These are phyloP conservation scores for Peniophora sp. DNA, from an alignment of 1,284 basidiomycete species.

Conservation along the genomic window DNA sequence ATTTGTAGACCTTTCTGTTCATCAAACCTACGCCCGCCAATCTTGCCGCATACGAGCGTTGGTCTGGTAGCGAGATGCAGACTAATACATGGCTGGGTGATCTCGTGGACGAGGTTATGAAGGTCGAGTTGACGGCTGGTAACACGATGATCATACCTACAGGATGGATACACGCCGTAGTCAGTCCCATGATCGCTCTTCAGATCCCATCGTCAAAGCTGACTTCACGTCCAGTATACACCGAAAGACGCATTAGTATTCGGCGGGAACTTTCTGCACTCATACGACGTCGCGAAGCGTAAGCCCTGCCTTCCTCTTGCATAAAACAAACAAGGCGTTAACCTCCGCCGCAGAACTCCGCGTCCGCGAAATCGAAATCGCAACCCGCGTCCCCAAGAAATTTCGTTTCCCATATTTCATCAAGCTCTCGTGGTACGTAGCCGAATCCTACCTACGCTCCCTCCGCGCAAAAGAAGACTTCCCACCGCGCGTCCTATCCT, in stretches of 20 bases:
- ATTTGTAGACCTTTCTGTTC: slow-evolving; percentile 87
- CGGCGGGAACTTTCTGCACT: slow-evolving; percentile 95
- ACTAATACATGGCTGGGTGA: slow-evolving; percentile 88
- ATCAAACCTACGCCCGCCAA: slow-evolving; percentile 87
- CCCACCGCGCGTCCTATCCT: slow-evolving; percentile 58
- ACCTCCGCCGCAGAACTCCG: slow-evolving; percentile 56
- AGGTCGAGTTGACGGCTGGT: slow-evolving; percentile 74
- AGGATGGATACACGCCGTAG: slow-evolving; percentile 97
- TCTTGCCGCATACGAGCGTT: slow-evolving; percentile 81
- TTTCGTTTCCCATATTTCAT: slow-evolving; percentile 88
- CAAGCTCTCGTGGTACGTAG: slow-evolving; percentile 88
- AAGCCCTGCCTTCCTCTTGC: no score
- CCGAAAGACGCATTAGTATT: slow-evolving; percentile 91
- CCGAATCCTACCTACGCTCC: slow-evolving; percentile 68
- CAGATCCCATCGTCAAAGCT: neutral
- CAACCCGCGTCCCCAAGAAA: slow-evolving; percentile 90
- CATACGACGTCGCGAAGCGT: slow-evolving; percentile 72
- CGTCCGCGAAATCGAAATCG: slow-evolving; percentile 86
- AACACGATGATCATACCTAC: slow-evolving; percentile 97
- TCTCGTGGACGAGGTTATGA: slow-evolving; percentile 81
- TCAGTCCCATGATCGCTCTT: slow-evolving; percentile 30
- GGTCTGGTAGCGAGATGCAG: slow-evolving; percentile 88
- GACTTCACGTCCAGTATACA: slow-evolving; percentile 55
- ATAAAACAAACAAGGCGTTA: slow-evolving; percentile 15
- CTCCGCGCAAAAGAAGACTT: slow-evolving; percentile 61